These are phyloP conservation scores for Starmera pachycereana DNA, from an alignment of 805 yeast genomes.

Conservation along the genomic window DNA sequence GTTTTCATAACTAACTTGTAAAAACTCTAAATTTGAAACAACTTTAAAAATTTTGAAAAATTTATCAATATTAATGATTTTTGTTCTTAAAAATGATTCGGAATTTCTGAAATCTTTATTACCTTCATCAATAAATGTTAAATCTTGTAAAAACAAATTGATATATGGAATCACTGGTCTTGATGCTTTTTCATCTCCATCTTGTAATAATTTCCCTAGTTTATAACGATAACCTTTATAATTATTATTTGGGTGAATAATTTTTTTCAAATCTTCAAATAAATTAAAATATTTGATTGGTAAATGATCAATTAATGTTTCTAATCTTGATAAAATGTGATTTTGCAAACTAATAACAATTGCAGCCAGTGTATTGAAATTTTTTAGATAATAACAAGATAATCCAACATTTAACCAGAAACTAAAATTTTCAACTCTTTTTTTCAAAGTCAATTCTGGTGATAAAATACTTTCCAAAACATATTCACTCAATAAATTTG, in stretches of 20 bases:
- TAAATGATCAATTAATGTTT: conserved; percentile 47
- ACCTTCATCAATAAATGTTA: conserved; percentile 78
- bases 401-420: conserved; percentile 69
- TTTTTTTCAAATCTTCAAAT: conserved; percentile 52
- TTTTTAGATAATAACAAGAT: conserved; percentile 62
- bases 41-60: conserved; percentile 57
- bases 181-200: conserved; percentile 24
- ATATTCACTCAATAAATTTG: conserved; percentile 62
- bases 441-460: conserved; percentile 35
- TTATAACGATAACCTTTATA: conserved; percentile 59
- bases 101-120: conserved; percentile 58
- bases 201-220: conserved; percentile 41
- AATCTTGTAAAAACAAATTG: conserved; percentile 64
- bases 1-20: conserved; percentile 49
- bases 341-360: conserved; percentile 70
- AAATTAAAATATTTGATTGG: conserved; percentile 51
- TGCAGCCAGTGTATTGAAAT: conserved; percentile 71
- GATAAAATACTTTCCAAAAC: conserved; percentile 60
- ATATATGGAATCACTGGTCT: conserved; percentile 71
- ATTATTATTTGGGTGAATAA: conserved; percentile 68
- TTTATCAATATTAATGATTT: conserved; percentile 63
- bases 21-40: conserved; percentile 53
- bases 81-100: conserved; percentile 34
- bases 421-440: conserved; percentile 44
- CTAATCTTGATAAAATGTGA: conserved; percentile 54